phyloP scores from a whole-genome alignment of 2,329 filamentous ascomycete genomes.

The Phyllosticta ampelicida region DNA sequence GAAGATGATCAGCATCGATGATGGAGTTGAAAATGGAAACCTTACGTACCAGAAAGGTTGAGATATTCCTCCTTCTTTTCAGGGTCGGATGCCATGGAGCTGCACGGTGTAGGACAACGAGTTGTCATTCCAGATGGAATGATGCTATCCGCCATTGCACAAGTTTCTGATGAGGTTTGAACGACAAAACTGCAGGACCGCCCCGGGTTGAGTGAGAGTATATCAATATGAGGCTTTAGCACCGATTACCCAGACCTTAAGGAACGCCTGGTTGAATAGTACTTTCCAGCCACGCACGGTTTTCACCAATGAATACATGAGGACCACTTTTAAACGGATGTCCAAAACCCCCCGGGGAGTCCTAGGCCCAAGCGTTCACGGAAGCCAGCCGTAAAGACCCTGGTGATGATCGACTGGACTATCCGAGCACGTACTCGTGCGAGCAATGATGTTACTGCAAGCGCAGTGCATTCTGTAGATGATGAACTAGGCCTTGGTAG shows the following conservation, averaged over 20 bases:
- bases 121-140: background rate
- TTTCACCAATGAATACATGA: background rate
- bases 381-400: background rate
- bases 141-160: background rate
- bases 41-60: background rate
- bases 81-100: background rate
- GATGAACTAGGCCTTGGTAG: background rate
- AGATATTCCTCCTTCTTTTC: background rate
- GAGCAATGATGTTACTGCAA: background rate
- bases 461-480: background rate
- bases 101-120: background rate
- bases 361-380: background rate
- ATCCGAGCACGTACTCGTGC: background rate
- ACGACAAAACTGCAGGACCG: background rate
- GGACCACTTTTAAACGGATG: background rate
- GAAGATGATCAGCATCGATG: background rate
- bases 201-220: background rate
- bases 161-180: background rate
- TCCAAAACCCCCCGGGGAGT: background rate
- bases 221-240: background rate
- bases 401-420: background rate
- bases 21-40: background rate
- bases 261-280: background rate
- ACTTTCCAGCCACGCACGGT: background rate
- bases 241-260: background rate